phyloP scores from a whole-genome alignment of 1,284 basidiomycete species.

The Sporisorium exsertum region DNA sequence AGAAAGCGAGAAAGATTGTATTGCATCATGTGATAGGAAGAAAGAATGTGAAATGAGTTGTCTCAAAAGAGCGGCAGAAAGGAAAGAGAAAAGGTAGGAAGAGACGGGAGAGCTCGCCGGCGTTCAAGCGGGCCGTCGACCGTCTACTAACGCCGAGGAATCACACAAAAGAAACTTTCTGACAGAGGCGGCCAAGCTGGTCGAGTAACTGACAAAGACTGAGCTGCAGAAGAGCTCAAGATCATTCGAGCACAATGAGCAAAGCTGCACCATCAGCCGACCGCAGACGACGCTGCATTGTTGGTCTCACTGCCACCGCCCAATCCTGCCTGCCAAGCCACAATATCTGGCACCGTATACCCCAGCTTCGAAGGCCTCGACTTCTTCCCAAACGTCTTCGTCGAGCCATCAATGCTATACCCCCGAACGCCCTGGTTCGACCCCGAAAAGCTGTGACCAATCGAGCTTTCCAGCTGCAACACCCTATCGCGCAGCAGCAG shows the following conservation, averaged over 20 bases:
- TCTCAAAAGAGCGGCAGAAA: neutral
- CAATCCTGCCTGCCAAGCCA: slow-evolving; percentile 39
- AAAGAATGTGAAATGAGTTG: too few relatives aligned
- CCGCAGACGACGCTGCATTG: neutral
- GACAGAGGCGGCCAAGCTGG: too few relatives aligned
- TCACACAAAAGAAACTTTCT: too few relatives aligned
- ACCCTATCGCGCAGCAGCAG: slow-evolving; percentile 24
- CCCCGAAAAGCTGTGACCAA: neutral
- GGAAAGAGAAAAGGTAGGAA: neutral
- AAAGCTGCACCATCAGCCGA: neutral
- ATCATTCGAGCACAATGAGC: neutral
- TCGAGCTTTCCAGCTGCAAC: slow-evolving; percentile 8
- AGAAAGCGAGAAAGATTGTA: too few relatives aligned
- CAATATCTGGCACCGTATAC: slow-evolving; percentile 35
- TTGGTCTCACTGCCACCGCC: neutral
- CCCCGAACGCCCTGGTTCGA: neutral
- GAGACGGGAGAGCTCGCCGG: slow-evolving; percentile 19
- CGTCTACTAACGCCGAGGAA: neutral
- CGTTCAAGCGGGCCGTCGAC: slow-evolving; percentile 11
- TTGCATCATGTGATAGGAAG: too few relatives aligned
- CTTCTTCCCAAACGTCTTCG: slow-evolving; percentile 7
- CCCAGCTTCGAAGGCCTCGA: slow-evolving; percentile 29
- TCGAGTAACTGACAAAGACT: too few relatives aligned
- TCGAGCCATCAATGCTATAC: slow-evolving; percentile 1
- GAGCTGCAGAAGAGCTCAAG: neutral